Base-by-base conservation (phyloP, 257 asterid species). In the Primulina eburnea region DNA sequence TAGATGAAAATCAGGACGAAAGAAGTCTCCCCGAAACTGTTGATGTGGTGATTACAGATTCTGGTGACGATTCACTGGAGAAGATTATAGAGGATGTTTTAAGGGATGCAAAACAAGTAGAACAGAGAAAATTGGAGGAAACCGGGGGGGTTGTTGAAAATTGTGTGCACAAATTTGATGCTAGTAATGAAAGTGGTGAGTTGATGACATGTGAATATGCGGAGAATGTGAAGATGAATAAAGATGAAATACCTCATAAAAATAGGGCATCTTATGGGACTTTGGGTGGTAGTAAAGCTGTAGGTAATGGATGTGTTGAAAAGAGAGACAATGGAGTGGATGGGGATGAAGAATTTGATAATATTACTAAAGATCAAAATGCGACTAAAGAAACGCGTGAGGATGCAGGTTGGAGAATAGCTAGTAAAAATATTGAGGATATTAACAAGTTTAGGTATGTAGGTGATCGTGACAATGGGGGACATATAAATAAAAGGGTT, bases 391-490 rank as follows among this genome's bases (percentile, higher is more conserved):
- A 30, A 16, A 59, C 30, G 2, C 9, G 38, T 37, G 35, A 30
- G 26, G 62, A 57, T 73, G 72, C 38, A 65, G 37, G 61, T 33
- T 7, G 7, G 57, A 61, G 65, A 52, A 28, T n/a, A 56, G 62
- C 29, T 62, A 21, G 33, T 21, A 70, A 68, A 65, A 69, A 38
- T 53, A 33, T 12, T 0, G 69, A 73, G 73, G 75, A 75, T 1
- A 50, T 62, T 58, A 80, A 82, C 50, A 66, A 68, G 73, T 64
- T 62, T 35, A 50, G 55, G 58, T 62, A 30, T 61, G 57, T 5
- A 33, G 71, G 62, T 8, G 62, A 10, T 43, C 53, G 2, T 24
- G 73, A 50, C 57, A 58, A 21, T 56, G 64, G 21, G 11, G 55
- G 37, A 53, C 50, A 66, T 8, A 6, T 35, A 62, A 71, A 35